Evolutionary conservation across 495 filamentous ascomycete species (phyloP).

Genomic region (Annulohypoxylon nitens): DNA sequence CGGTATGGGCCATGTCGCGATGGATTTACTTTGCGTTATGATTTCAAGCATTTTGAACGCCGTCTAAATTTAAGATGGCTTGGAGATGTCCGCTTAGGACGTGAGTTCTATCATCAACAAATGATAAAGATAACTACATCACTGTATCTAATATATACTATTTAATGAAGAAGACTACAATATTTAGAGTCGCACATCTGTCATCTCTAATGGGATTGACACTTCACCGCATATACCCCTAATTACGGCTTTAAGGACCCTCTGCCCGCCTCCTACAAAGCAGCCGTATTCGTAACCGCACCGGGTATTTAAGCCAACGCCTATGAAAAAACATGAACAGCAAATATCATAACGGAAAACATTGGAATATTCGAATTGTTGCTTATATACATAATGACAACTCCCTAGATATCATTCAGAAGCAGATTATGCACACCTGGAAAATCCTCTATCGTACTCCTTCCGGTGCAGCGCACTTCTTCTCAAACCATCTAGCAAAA

Average conservation of each 20-base stretch:
- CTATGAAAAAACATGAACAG: background rate
- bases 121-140: background rate
- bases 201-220: background rate
- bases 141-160: conserved; percentile 1
- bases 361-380: conserved; percentile 6
- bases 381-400: background rate
- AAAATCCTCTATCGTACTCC: conserved; percentile 18
- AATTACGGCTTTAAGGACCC: background rate
- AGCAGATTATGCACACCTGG: conserved; percentile 3
- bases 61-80: background rate
- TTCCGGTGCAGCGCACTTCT: conserved; percentile 40
- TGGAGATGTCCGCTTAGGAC: background rate
- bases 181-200: background rate
- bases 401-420: conserved; percentile 1
- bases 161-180: background rate
- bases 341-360: background rate
- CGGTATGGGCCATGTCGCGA: background rate
- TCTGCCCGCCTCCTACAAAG: no score
- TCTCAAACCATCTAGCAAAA: conserved; percentile 68
- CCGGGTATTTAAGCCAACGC: background rate
- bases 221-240: background rate
- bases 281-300: background rate
- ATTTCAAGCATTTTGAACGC: background rate
- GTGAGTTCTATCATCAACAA: background rate
- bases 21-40: background rate